Percentiles rank a stretch among this genome's conserved stretches.
These are phyloP conservation scores for Amphibolis antarctica DNA, from an alignment of 106 monocot genomes.

Conservation along the genomic window DNA sequence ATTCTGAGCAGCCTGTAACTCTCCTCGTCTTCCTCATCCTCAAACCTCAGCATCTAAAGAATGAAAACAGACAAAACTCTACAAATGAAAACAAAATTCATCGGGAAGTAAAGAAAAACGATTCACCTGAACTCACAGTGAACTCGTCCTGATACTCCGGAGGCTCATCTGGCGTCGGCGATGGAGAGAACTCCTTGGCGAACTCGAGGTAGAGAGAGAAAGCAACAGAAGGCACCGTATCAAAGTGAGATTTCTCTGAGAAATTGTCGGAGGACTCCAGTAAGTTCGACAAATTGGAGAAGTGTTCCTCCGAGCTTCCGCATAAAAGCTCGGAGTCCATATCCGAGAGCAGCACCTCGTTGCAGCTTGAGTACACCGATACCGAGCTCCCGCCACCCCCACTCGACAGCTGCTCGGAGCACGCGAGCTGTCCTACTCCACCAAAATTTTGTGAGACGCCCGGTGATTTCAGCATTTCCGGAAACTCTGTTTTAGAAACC, in stretches of 20 bases:
- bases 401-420: slow-evolving; percentile 43
- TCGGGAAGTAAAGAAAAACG: neutral
- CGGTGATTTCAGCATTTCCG: neutral
- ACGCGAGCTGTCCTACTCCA: slow-evolving; percentile 25
- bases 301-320: slow-evolving; percentile 12
- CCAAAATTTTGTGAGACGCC: slow-evolving; percentile 2
- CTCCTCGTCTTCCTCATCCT: slow-evolving; percentile 69
- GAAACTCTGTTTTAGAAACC: slow-evolving; percentile 8
- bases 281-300: slow-evolving; percentile 31
- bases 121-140: slow-evolving; percentile 25
- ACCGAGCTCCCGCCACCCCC: slow-evolving; percentile 1
- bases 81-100: neutral
- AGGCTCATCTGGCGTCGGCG: slow-evolving; percentile 7
- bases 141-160: slow-evolving; percentile 33
- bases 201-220: slow-evolving; percentile 48
- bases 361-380: slow-evolving; percentile 32
- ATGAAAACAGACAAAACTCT: slow-evolving; percentile 4
- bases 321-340: slow-evolving; percentile 28
- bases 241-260: slow-evolving; percentile 31
- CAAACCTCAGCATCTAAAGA: slow-evolving; percentile 45
- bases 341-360: slow-evolving; percentile 35
- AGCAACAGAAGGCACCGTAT: slow-evolving; percentile 33
- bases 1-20: slow-evolving; percentile 58
- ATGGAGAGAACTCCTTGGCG: slow-evolving; percentile 28
- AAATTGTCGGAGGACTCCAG: slow-evolving; percentile 35